phyloP scores from a whole-genome alignment of 1,139 yeast genomes.

The Candida sp. region DNA sequence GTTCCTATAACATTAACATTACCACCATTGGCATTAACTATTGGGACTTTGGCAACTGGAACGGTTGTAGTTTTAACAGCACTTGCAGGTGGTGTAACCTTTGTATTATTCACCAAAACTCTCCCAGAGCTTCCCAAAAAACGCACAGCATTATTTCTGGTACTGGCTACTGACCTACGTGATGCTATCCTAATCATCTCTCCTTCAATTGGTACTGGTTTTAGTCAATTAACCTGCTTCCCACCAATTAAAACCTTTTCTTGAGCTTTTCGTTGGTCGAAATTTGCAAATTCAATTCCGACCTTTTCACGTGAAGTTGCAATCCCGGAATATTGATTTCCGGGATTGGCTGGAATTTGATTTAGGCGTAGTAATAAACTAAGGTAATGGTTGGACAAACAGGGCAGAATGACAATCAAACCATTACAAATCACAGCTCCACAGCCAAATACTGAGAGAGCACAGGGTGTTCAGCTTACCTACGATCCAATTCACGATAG shows the following conservation, averaged over 20 bases:
- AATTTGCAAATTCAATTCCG: constrained; percentile 4
- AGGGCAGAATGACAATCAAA: constrained; percentile 19
- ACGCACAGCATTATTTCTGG: constrained; percentile 6
- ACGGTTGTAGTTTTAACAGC: background rate
- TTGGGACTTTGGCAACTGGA: background rate
- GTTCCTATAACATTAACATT: background rate
- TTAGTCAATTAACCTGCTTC: background rate
- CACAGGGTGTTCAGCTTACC: constrained; percentile 66
- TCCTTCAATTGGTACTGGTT: background rate
- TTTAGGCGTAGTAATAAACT: too few species aligned
- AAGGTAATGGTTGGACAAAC: too few species aligned
- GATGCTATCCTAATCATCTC: background rate
- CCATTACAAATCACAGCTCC: constrained; percentile 55
- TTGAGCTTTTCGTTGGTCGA: background rate
- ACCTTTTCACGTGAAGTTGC: constrained; percentile 6
- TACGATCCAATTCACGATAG: constrained; percentile 68
- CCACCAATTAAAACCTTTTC: background rate
- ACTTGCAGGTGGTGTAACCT: background rate
- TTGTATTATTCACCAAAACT: background rate
- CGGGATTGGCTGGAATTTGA: too few species aligned
- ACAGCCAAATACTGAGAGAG: constrained; percentile 73
- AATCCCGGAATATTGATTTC: background rate
- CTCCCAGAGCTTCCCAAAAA: constrained; percentile 6
- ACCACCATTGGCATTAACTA: background rate
- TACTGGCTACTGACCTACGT: background rate